Base-by-base conservation (phyloP, 495 filamentous ascomycete species). In the Aspergillus conjunctus region DNA sequence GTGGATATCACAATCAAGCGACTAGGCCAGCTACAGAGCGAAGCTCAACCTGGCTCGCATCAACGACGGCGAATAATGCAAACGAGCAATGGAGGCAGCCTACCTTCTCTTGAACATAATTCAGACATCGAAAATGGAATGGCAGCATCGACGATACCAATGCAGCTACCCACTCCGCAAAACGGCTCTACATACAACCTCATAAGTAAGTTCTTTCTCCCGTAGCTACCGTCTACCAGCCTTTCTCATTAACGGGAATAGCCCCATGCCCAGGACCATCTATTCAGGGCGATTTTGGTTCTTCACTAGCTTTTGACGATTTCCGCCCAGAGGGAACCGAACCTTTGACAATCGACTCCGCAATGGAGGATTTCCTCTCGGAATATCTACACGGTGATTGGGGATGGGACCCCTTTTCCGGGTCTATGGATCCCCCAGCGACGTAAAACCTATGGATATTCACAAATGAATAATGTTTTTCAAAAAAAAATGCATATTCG, bases 361-460 rank as follows among this genome's bases (percentile, higher is more conserved):
- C 61, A 11, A 67, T 70, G 68, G 65, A 67, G 32, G 64, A 48
- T 18, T 70, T 70, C 30, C 56, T 67, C 46, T 58, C 63, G 3
- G 68, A 67, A 4, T 67, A 60, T 51, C 22, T 70, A 21, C 65
- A 70, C 14, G 65, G 64, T 18, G 65, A 70, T 52, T 67, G 68
- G 68, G 59, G 68, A 3, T 70, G 68, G 68, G 68, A 67, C 31
- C 63, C 68, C 10, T 66, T 70, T 58, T 66, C 68, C 2, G 57
- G 52, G 12, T 50, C 48, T n/a, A 33, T 56, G 17, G 51, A 55
- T 37, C 34, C 14, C 1, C 14, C 34, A 37, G 8, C 34, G 14
- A 3, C 34, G 14, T 37, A 37, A 37, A 3, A 1, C 33, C 34
- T 37, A 37, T 37, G 34, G 34, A 1, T 37, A 37, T 14, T 37